phyloP scores from a whole-genome alignment of 176 grass and related monocot species.

The Hsuehochloa calcarea region DNA sequence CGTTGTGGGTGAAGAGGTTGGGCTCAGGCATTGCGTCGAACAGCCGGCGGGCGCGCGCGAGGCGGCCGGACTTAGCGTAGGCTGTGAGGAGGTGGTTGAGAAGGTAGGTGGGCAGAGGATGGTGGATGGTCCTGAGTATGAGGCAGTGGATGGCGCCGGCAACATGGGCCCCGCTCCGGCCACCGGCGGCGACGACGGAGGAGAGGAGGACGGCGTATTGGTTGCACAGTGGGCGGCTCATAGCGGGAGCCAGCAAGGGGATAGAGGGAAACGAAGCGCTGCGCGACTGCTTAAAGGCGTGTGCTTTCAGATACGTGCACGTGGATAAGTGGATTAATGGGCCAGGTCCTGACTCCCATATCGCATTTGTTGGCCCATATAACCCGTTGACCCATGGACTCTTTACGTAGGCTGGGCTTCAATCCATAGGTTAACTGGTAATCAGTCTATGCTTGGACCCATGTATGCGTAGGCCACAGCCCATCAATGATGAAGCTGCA shows the following conservation, averaged over 20 bases:
- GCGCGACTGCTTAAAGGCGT: no score
- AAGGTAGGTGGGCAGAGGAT: slow-evolving; percentile 32
- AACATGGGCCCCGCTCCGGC: neutral
- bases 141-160: slow-evolving; percentile 33
- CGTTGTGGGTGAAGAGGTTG: slow-evolving; percentile 56
- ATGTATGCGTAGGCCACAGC: no score
- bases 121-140: slow-evolving; percentile 34
- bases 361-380: no score
- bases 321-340: no score
- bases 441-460: no score
- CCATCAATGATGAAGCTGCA: no score
- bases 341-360: no score
- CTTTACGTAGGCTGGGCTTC: no score
- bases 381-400: no score
- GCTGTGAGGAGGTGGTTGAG: slow-evolving; percentile 46
- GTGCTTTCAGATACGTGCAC: no score
- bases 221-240: slow-evolving; percentile 30
- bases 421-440: no score
- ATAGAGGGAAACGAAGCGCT: no score
- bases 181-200: neutral
- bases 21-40: slow-evolving; percentile 51
- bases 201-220: slow-evolving; percentile 47
- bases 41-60: slow-evolving; percentile 33
- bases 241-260: neutral
- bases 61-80: slow-evolving; percentile 39